Conservation (phyloP, 306 rosid species). For the Luffa aegyptiaca region DNA sequence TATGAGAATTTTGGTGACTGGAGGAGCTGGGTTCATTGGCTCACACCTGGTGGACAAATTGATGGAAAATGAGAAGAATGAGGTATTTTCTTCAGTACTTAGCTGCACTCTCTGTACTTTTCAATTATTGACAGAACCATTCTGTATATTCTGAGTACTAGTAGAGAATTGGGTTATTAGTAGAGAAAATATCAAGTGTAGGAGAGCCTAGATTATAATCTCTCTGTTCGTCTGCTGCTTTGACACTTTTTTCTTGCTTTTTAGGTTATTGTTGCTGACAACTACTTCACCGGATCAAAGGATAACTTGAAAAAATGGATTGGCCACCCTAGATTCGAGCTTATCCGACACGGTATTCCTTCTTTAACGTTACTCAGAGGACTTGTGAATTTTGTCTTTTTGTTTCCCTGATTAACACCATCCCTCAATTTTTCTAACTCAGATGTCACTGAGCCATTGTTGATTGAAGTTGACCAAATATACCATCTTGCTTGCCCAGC, state of each 20-base stretch:
- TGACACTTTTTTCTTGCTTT: neutral
- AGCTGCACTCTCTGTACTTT: neutral
- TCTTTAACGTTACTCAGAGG: neutral
- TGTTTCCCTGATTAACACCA: conserved; percentile 2
- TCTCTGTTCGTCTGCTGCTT: neutral
- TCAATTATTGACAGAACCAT: neutral
- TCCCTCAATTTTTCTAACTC: conserved; percentile 4
- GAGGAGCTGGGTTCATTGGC: conserved; percentile 99
- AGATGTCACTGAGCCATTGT: conserved; percentile 87
- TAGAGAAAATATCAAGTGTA: neutral
- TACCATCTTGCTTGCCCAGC: conserved; percentile 99
- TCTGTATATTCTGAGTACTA: neutral
- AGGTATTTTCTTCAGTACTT: conserved; percentile 33
- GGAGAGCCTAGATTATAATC: neutral
- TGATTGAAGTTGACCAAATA: conserved; percentile 89
- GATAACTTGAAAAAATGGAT: conserved; percentile 88
- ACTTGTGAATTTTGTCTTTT: neutral
- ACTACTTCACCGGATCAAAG: conserved; percentile 92
- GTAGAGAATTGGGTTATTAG: neutral
- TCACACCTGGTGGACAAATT: conserved; percentile 92
- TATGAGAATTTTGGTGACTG: conserved; percentile 88
- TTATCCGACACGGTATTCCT: conserved; percentile 82
- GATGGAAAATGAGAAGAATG: conserved; percentile 94
- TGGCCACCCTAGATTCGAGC: conserved; percentile 96
- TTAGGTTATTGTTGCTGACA: conserved; percentile 80